Conservation (phyloP, 257 asterid genomes). For the Przewalskia tangutica region DNA sequence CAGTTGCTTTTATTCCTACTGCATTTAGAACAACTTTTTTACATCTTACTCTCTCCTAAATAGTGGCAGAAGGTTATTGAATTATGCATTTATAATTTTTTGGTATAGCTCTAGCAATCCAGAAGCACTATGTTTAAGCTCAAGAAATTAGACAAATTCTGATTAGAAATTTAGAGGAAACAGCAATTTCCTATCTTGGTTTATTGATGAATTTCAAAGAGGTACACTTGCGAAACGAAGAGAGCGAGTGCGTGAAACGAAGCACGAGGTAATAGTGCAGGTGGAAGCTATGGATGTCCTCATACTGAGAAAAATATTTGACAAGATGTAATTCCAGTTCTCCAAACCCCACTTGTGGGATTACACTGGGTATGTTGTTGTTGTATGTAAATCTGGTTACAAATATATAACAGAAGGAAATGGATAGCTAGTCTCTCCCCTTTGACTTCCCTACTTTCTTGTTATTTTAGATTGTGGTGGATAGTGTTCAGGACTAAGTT, state of each 20-base stretch:
- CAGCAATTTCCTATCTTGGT: not conserved
- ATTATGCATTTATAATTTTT: not conserved
- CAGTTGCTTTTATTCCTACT: not conserved
- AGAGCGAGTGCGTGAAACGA: not conserved
- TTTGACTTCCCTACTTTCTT: not conserved
- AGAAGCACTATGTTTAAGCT: not conserved
- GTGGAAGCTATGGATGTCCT: not conserved
- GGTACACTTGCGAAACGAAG: not conserved
- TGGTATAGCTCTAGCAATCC: not conserved
- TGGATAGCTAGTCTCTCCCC: not conserved
- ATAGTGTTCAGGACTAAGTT: not conserved
- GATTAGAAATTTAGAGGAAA: not conserved
- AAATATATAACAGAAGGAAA: not conserved
- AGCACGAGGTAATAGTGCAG: not conserved
- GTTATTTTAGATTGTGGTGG: not conserved
- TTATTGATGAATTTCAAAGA: not conserved
- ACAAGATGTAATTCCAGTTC: not conserved
- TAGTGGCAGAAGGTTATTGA: not conserved
- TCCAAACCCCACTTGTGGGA: too few relatives aligned
- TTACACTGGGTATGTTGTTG: too few relatives aligned
- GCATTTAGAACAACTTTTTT: not conserved
- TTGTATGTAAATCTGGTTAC: not conserved
- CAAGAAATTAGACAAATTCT: not conserved
- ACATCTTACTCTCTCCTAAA: not conserved
- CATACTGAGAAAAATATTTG: not conserved